Evolutionary conservation across 257 asterid species (phyloP).

Genomic region (Euphrasia confusa): DNA sequence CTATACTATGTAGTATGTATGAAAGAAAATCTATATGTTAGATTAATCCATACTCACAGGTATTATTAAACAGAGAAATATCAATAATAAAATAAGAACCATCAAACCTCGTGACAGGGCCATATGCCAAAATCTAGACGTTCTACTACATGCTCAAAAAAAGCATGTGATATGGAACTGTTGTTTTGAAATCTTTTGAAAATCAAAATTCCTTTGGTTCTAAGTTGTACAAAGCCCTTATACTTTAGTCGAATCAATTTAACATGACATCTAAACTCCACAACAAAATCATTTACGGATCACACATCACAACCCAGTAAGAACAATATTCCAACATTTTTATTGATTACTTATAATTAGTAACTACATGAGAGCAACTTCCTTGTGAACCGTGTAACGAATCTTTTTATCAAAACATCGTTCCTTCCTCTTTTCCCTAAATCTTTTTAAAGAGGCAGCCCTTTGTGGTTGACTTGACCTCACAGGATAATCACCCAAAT

Average conservation of each 20-base stretch:
- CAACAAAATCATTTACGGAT: not conserved
- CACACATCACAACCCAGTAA: not conserved
- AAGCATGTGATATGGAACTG: not conserved
- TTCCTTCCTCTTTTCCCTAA: constrained; percentile 93
- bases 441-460: constrained; percentile 87
- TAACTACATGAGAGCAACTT: constrained; percentile 90
- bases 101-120: too few relatives aligned
- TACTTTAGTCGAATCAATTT: too few relatives aligned
- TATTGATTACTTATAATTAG: constrained; percentile 16
- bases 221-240: too few relatives aligned
- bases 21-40: too few relatives aligned
- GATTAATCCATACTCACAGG: too few relatives aligned
- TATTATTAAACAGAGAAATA: too few relatives aligned
- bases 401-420: constrained; percentile 91
- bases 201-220: not conserved
- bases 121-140: not conserved
- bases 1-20: too few relatives aligned
- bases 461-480: constrained; percentile 83
- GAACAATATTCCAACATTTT: not conserved
- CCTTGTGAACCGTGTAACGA: constrained; percentile 93
- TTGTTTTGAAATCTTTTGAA: not conserved
- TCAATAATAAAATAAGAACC: too few relatives aligned
- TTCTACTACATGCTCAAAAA: not conserved
- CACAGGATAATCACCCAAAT: constrained; percentile 59
- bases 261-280: not conserved